These are phyloP conservation scores for Geotrichum australiense DNA, from an alignment of 1,139 yeast species.

Conservation along the genomic window DNA sequence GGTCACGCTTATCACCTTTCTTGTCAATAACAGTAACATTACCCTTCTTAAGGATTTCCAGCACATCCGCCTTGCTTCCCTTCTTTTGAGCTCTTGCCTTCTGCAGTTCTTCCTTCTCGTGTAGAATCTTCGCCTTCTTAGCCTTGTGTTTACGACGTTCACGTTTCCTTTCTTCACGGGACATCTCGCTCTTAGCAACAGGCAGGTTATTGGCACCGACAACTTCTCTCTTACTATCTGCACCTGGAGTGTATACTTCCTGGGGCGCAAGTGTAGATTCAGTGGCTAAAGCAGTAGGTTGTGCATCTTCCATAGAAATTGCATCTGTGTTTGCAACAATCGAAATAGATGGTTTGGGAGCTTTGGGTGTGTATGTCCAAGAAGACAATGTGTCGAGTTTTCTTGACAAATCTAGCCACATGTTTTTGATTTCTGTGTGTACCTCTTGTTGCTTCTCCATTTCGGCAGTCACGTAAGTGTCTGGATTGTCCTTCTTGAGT, in stretches of 20 bases:
- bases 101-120: conserved; percentile 36
- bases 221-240: conserved; percentile 50
- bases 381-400: conserved; percentile 84
- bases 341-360: conserved; percentile 70
- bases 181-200: conserved; percentile 74
- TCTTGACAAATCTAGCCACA: conserved; percentile 58
- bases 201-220: conserved; percentile 74
- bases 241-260: conserved; percentile 69
- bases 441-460: conserved; percentile 60
- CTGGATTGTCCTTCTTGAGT: conserved; percentile 41
- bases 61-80: conserved; percentile 54
- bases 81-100: conserved; percentile 39
- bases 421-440: conserved; percentile 68
- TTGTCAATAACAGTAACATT: conserved; percentile 75
- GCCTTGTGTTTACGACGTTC: conserved; percentile 83
- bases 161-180: conserved; percentile 80
- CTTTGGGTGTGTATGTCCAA: conserved; percentile 90
- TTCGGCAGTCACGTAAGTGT: conserved; percentile 34
- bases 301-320: conserved; percentile 92
- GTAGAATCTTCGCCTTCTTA: conserved; percentile 54
- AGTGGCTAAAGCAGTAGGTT: conserved; percentile 73
- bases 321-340: conserved; percentile 77
- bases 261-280: conserved; percentile 90
- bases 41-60: conserved; percentile 66
- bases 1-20: conserved; percentile 69